Percentiles rank a stretch among this genome's conserved stretches.
Evolutionary conservation across 1,284 basidiomycete genomes (phyloP).

Genomic region (Melanopsichium pennsylvanicum): DNA sequence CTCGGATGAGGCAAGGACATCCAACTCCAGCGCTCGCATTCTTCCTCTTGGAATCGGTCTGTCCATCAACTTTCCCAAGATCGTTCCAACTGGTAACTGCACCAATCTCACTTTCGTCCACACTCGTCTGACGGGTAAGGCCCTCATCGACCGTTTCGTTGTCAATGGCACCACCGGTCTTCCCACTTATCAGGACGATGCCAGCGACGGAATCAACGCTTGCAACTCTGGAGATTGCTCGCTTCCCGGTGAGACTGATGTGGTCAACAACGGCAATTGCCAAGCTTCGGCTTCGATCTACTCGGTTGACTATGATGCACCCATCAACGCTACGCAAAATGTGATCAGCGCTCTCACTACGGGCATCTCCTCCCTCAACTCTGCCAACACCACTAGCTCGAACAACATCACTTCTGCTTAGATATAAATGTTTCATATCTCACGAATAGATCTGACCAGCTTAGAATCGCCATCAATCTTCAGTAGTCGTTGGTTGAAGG

Average conservation of each 20-base stretch:
- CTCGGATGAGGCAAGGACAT: conserved; percentile 32
- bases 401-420: conserved; percentile 2
- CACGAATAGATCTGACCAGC: not conserved
- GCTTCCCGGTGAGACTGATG: conserved; percentile 55
- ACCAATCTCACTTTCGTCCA: conserved; percentile 25
- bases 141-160: conserved; percentile 46
- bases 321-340: conserved; percentile 10
- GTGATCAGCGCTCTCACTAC: conserved; percentile 8
- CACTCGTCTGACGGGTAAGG: conserved; percentile 54
- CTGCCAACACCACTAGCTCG: conserved; percentile 11
- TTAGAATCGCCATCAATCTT: not conserved
- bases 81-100: conserved; percentile 33
- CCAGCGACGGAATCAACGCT: conserved; percentile 46
- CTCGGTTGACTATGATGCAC: conserved; percentile 58
- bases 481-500: not conserved
- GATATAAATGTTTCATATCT: not conserved
- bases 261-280: conserved; percentile 42
- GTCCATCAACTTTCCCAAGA: conserved; percentile 54
- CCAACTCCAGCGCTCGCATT: conserved; percentile 15
- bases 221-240: conserved; percentile 52
- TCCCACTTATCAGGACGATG: conserved; percentile 45
- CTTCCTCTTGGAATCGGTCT: conserved; percentile 53
- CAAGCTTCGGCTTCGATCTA: conserved; percentile 49
- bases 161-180: conserved; percentile 47
- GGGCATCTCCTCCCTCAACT: conserved; percentile 26